Evolutionary conservation across 164 flowering plant species (phyloP), one percentile per base, ranked within the genome.

Genomic region (Nymphaea colorata): DNA sequence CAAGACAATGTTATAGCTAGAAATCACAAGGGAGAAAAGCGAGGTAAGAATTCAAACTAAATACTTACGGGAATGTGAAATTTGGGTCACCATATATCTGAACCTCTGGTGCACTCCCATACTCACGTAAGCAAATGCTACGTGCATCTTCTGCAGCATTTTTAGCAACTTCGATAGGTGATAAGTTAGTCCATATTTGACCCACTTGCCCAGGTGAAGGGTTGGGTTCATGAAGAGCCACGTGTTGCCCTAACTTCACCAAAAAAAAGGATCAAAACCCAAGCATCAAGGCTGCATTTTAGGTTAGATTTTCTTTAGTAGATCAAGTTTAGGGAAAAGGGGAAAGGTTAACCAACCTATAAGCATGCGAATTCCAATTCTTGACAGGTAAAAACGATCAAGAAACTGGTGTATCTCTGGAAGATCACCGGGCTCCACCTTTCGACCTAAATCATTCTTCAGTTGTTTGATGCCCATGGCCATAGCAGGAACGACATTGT

Each of bases 361-460:
- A 18, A 93, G 98, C 98, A 93, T 91, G 47, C 97, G 92, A 65
- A 93, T 89, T 65, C 94, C 98, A 70, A 93, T 93, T 77, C 98
- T 82, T 10, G 99, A 87, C 98, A 95, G 82, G 81, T 92, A 95
- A 77, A 95, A 95, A 8, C 97, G 93, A 70, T 95, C 99, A 11
- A 95, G 82, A 77, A 95, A 95, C 72, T 87, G 88, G 67, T 92
- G 98, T 67, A 92, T 90, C 55, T 77, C 97, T 75, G 79, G 86
- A 36, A 85, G 81, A 71, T 82, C 86, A 70, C 71, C 71, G 18
- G 78, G 74, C 61, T 73, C 72, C 59, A 80, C 73, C 73, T 78
- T 87, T 12, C 82, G 76, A 61, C 72, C 75, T 69, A 90, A 74
- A 68, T 81, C 88, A 78, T 88, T 88, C 83, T 90, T 95, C 82